phyloP scores from a whole-genome alignment of 2,329 filamentous ascomycete species.

The Pseudomassariella vexata region DNA sequence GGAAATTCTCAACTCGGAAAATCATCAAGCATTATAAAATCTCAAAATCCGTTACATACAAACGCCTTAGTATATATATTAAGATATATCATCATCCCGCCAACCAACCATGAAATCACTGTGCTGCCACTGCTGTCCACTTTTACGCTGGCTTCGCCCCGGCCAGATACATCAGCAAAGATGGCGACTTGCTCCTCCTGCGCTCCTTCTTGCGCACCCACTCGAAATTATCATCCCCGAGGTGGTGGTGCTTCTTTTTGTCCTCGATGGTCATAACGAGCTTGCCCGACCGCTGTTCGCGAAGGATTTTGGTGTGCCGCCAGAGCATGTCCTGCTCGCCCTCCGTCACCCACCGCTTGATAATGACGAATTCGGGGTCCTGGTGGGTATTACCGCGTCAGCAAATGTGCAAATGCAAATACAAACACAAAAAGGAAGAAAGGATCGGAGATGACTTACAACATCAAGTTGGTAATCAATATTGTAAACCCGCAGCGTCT shows the following conservation, averaged over 20 bases:
- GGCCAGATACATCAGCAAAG: conserved; percentile 51
- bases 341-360: conserved; percentile 68
- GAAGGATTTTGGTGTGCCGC: conserved; percentile 61
- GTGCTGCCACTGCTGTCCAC: too few relatives aligned
- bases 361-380: conserved; percentile 66
- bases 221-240: conserved; percentile 42
- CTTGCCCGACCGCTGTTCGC: conserved; percentile 44
- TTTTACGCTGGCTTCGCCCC: conserved; percentile 38
- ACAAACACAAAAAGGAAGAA: not conserved
- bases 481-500: conserved; percentile 49
- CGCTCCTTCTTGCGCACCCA: conserved; percentile 55
- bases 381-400: conserved; percentile 24
- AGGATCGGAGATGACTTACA: conserved; percentile 35
- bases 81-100: conserved; percentile 8
- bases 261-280: conserved; percentile 42
- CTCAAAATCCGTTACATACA: too few relatives aligned
- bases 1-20: too few relatives aligned
- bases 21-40: too few relatives aligned
- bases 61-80: too few relatives aligned
- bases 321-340: conserved; percentile 67
- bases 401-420: conserved; percentile 12
- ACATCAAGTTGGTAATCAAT: conserved; percentile 54
- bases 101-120: too few relatives aligned
- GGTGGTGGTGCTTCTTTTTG: conserved; percentile 32
- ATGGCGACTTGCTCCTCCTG: conserved; percentile 50